Evolutionary conservation across 2,329 filamentous ascomycete genomes (phyloP), one percentile per base, ranked within the genome.

Genomic region (Aspergillus eucalypticola): DNA sequence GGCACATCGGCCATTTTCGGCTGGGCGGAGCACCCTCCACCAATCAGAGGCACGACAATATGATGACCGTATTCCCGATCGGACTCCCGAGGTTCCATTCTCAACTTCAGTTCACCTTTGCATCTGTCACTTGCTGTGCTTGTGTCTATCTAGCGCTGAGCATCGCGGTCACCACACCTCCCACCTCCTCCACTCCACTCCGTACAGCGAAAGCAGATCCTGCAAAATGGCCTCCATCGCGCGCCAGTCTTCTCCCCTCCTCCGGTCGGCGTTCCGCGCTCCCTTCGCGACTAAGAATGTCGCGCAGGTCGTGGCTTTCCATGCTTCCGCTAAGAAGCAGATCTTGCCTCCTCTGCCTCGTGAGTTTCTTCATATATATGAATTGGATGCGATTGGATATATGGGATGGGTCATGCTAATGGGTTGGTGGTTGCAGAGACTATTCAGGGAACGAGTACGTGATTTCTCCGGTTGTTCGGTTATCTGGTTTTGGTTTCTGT

Each of bases 291-390:
- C 69, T 64, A 72, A 69, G 66, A 74, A 75, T 70, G 68, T 66
- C 53, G 51, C 67, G 67, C 83, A 87, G 76, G 83, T 88, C 70
- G 89, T 92, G 67, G 88, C 90, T 69, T 96, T 99, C 85, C 93
- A 97, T 79, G 91, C 89, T 72, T 91, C 91, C 44, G 84, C 87
- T 78, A 86, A 86, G 79, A 86, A 86, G 77, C 83, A 84, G 74
- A 89, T 94, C 73, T 84, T 99, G 60, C 92, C 94, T 61, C 88
- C 92, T 58, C 86, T 90, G 67, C 92, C 93, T 72, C 95, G 92
- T 95, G 83, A 80, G 90, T 85, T 60, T 39, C 38, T 29, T 21
- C n/a, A n/a, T 17, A 10, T 50, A 49, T 44, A 23, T 1, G 32
- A 53, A 39, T 55, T 23, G 49, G 44, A 11, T 60, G 32, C 2